phyloP scores from a whole-genome alignment of 768 basidiomycete species.

The Cubamyces sp. region DNA sequence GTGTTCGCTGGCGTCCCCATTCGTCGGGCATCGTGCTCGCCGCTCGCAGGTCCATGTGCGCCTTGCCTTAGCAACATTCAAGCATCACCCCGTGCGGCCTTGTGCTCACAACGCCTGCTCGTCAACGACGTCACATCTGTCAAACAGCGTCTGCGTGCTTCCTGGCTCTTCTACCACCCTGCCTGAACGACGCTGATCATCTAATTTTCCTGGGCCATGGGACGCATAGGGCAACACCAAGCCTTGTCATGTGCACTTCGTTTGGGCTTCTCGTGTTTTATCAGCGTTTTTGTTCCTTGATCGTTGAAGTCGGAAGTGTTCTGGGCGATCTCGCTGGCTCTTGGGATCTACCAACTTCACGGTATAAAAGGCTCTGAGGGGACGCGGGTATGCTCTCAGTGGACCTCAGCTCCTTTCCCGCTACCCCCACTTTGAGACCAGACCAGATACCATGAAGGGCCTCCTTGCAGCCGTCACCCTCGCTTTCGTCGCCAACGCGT shows the following conservation, averaged over 20 bases:
- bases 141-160: neutral
- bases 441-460: constrained; percentile 15
- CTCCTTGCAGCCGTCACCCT: constrained; percentile 20
- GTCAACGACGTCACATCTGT: constrained; percentile 12
- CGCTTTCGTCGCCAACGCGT: constrained; percentile 6
- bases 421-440: neutral
- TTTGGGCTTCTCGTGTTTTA: neutral
- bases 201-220: constrained; percentile 7
- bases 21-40: neutral
- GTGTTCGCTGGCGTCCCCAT: constrained; percentile 6
- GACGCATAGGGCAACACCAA: constrained; percentile 2
- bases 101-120: constrained; percentile 1
- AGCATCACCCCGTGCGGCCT: constrained; percentile 5
- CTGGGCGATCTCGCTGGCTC: neutral
- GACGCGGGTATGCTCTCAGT: neutral
- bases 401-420: neutral
- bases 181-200: constrained; percentile 3
- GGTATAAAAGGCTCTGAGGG: neutral
- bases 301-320: no score
- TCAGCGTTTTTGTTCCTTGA: neutral
- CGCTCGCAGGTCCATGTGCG: constrained; percentile 5
- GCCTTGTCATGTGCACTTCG: neutral
- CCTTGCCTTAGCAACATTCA: constrained; percentile 3
- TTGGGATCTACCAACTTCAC: neutral
- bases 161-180: neutral